Evolutionary conservation across 805 yeast species (phyloP), one percentile per base, ranked within the genome.

Genomic region (Komagataella phaffii): DNA sequence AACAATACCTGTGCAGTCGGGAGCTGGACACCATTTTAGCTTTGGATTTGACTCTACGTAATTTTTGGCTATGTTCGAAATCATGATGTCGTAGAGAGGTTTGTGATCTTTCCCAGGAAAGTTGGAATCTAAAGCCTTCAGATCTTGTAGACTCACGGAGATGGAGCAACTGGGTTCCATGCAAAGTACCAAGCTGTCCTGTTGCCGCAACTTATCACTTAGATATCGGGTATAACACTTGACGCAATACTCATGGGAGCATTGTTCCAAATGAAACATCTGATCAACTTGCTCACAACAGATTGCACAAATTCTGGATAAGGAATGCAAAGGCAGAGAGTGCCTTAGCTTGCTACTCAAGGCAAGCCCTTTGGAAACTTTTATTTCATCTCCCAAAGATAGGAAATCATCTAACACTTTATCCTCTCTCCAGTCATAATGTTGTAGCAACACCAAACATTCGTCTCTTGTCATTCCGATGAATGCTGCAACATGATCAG

Each of bases 21-120:
- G 83, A 1, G 85, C 83, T 0, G 96, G 96, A 64, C 98, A 90
- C 85, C 88, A 83, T 56, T 76, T 77, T 58, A 74, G 80, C 48
- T 71, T 72, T 47, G 69, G 63, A 53, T 76, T 74, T 48, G 75
- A 71, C 14, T 75, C 75, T n/a, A 83, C 75, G 59, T 73, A 82
- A 24, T 71, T 63, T 53, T 70, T 76, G 7, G 81, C 71, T 56
- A 69, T 24, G 64, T 64, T 53, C 61, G 64, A 56, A 77, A 75
- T 53, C 66, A 70, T 64, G 72, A 77, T 46, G 52, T 62, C 50
- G 57, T 58, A 52, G 63, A 56, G 62, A 19, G 64, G 56, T 51
- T 57, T 54, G 48, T 59, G 23, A n/a, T 17, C 46, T n/a, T 19
- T 10, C 52, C 36, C 17, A 51, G 51, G 2, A 49, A 50, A 19